phyloP scores from a whole-genome alignment of 495 filamentous ascomycete species.

The Daldinia caldariorum region DNA sequence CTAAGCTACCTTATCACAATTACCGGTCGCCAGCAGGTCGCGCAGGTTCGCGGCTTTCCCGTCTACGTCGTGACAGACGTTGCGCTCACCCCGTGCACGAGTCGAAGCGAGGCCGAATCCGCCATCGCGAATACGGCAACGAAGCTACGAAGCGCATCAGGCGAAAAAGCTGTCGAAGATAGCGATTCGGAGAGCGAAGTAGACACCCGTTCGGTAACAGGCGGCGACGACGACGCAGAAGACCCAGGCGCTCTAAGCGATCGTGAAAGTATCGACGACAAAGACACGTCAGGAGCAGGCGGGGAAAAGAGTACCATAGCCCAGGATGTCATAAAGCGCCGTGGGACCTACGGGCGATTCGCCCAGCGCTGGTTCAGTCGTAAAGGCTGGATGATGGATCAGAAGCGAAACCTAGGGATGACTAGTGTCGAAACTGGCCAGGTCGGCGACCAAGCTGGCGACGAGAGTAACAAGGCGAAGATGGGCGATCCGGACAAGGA shows the following conservation, averaged over 20 bases:
- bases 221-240: constrained; percentile 49
- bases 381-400: constrained; percentile 75
- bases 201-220: constrained; percentile 43
- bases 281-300: constrained; percentile 34
- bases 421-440: constrained; percentile 47
- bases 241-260: constrained; percentile 47
- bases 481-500: constrained; percentile 37
- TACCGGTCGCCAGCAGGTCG: constrained; percentile 84
- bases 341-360: constrained; percentile 84
- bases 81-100: constrained; percentile 84
- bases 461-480: constrained; percentile 16
- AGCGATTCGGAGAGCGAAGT: constrained; percentile 55
- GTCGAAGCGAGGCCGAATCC: constrained; percentile 73
- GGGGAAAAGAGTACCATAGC: constrained; percentile 66
- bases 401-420: constrained; percentile 66
- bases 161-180: constrained; percentile 47
- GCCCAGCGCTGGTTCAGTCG: constrained; percentile 89
- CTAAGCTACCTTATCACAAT: constrained; percentile 85
- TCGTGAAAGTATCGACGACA: constrained; percentile 33
- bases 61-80: constrained; percentile 88
- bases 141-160: constrained; percentile 50
- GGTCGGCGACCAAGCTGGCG: constrained; percentile 5
- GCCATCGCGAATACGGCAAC: constrained; percentile 73
- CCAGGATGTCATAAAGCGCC: constrained; percentile 82
- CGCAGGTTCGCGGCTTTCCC: constrained; percentile 80